A percentile compares a stretch with the other conserved stretches of the same genome.
phyloP scores from a whole-genome alignment of 163 green algal genomes.

The Scenedesmus sp. region DNA sequence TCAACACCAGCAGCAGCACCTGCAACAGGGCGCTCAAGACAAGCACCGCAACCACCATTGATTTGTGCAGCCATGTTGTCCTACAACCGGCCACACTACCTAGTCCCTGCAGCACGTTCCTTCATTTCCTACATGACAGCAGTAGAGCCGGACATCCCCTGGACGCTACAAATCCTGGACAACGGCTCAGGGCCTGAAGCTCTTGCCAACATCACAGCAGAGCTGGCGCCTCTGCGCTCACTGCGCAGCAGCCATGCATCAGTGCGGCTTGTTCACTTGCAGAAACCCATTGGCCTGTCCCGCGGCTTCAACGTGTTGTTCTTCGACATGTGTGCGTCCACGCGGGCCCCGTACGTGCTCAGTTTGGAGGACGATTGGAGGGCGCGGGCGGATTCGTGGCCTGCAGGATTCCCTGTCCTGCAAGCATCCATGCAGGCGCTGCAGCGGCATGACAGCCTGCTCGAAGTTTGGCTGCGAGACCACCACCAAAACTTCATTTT shows the following conservation, averaged over 20 bases:
- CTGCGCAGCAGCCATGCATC: neutral
- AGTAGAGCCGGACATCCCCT: neutral
- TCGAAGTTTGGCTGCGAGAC: neutral
- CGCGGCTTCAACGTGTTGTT: slow-evolving; percentile 20
- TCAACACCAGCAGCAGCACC: neutral
- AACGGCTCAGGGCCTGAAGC: neutral
- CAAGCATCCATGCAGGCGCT: neutral
- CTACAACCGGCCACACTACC: slow-evolving; percentile 8
- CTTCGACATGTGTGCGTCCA: neutral
- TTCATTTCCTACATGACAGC: neutral
- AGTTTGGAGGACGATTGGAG: slow-evolving; percentile 5
- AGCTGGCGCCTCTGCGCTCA: neutral
- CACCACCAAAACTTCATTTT: neutral
- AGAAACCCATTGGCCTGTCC: neutral
- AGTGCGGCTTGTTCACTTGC: neutral
- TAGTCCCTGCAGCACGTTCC: neutral
- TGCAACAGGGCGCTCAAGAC: neutral
- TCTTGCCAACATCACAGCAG: neutral
- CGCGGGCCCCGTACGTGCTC: neutral
- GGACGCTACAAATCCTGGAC: neutral
- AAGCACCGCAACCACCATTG: neutral
- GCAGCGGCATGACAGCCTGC: neutral
- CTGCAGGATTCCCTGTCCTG: neutral
- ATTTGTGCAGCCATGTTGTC: neutral
- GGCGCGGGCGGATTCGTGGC: neutral